Evolutionary conservation across 2,329 filamentous ascomycete species (phyloP).

Genomic region (Paraconiothyrium brasiliense): DNA sequence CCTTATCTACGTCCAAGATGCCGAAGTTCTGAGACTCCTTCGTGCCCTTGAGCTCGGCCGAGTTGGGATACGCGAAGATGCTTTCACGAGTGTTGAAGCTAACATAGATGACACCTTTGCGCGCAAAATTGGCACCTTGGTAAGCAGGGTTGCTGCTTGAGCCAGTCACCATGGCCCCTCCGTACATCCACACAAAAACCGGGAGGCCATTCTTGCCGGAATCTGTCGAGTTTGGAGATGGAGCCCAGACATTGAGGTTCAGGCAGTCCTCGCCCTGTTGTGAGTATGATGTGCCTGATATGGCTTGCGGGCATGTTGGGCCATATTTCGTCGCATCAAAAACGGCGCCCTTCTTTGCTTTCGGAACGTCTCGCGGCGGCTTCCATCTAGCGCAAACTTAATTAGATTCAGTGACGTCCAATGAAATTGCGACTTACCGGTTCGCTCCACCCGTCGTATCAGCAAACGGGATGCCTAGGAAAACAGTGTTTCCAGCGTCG

Average conservation of each 20-base stretch:
- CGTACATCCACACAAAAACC: conserved; percentile 57
- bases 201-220: conserved; percentile 23
- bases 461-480: conserved; percentile 36
- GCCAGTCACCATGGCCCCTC: conserved; percentile 54
- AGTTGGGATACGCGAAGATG: conserved; percentile 55
- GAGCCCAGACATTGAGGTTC: conserved; percentile 46
- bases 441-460: conserved; percentile 36
- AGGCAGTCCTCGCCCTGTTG: conserved; percentile 49
- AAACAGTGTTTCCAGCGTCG: conserved; percentile 33
- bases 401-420: not conserved
- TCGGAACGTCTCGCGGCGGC: conserved; percentile 27
- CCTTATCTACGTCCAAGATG: conserved; percentile 51
- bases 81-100: conserved; percentile 42
- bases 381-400: conserved; percentile 25
- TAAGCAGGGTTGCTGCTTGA: conserved; percentile 53
- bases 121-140: conserved; percentile 52
- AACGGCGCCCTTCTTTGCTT: conserved; percentile 20
- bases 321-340: conserved; percentile 34
- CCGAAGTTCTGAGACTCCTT: conserved; percentile 42
- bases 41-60: conserved; percentile 43
- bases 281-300: conserved; percentile 30
- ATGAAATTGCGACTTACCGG: conserved; percentile 21
- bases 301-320: conserved; percentile 36
- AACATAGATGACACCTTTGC: conserved; percentile 36
- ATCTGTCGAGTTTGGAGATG: conserved; percentile 13